Percentiles rank a stretch among this genome's conserved stretches.
phyloP scores from a whole-genome alignment of 441 rosid genomes.

The Erodium trifolium region DNA sequence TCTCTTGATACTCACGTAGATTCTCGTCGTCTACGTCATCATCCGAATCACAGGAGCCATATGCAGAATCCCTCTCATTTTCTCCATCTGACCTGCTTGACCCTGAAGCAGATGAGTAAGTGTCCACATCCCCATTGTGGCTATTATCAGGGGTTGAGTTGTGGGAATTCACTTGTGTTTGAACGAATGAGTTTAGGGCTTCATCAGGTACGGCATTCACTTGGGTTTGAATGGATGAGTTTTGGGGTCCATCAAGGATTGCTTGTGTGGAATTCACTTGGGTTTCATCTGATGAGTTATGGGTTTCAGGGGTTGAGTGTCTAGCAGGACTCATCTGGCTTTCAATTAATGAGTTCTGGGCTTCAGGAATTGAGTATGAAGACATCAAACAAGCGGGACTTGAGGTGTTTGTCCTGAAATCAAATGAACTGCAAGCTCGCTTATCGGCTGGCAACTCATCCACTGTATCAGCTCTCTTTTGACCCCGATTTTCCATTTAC shows the following conservation, averaged over 20 bases:
- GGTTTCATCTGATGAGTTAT: slow-evolving; percentile 4
- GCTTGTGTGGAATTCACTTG: neutral
- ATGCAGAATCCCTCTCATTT: slow-evolving; percentile 61
- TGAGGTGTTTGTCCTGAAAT: slow-evolving; percentile 68
- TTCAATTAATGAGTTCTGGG: slow-evolving; percentile 18
- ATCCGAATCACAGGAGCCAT: slow-evolving; percentile 73
- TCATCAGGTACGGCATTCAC: neutral
- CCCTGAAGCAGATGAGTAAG: slow-evolving; percentile 80
- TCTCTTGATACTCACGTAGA: slow-evolving; percentile 52
- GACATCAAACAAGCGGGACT: slow-evolving; percentile 48
- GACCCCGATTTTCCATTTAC: slow-evolving; percentile 75
- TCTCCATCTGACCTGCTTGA: slow-evolving; percentile 76
- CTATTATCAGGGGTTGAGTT: neutral
- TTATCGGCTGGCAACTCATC: slow-evolving; percentile 88
- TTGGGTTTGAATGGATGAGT: neutral
- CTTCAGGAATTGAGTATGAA: slow-evolving; percentile 33
- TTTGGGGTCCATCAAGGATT: neutral
- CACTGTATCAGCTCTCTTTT: slow-evolving; percentile 66
- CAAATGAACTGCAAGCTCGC: slow-evolving; percentile 82
- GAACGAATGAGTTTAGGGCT: neutral
- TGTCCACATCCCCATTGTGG: slow-evolving; percentile 49
- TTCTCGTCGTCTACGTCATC: slow-evolving; percentile 48
- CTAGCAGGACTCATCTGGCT: slow-evolving; percentile 12
- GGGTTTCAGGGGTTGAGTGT: neutral
- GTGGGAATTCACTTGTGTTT: neutral